Evolutionary conservation across 306 rosid species (phyloP), one percentile per base, ranked within the genome.

Genomic region (Cucurbita pepo): DNA sequence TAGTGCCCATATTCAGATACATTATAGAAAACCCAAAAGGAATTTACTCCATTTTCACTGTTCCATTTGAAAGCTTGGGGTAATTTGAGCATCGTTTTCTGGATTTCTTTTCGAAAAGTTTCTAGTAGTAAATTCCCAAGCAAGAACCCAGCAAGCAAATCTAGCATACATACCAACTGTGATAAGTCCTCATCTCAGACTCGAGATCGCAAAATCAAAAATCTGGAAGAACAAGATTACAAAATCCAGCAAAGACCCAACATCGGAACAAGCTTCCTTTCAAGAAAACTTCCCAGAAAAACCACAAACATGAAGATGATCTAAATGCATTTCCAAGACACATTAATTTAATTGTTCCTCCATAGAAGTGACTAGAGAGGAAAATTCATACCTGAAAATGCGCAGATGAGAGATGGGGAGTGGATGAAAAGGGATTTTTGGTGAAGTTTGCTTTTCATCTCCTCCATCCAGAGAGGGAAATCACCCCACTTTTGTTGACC

Each of bases 31-130:
- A 63, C 12, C 45, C 70, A 40, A 5, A 9, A 8, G 5, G 53
- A 19, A 64, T 64, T 59, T 64, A 61, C 47, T 61, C 67, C 67
- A 61, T 61, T 61, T 61, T 61, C 44, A 61, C 45, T 61, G 71
- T 18, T 64, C 36, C 52, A 63, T 18, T 63, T 40, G 14, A 41
- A 63, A 18, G 11, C 16, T 63, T 11, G 1, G 10, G 8, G 16
- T 5, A 63, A 10, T 40, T 18, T 41, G 16, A 18, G 13, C 47
- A 61, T 61, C 15, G n/a, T 60, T 8, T 37, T 7, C 19, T 7
- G 18, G 22, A 37, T 13, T 15, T 14, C 12, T 37, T 8, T 34
- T 4, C 25, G 18, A 7, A 37, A 37, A 61, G 47, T 61, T 61
- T 37, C 47, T 16, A 37, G 19, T 37, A 30, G 34, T 30, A 30